Evolutionary conservation across 495 filamentous ascomycete genomes (phyloP).

Genomic region (Tetracladium marchalianum): DNA sequence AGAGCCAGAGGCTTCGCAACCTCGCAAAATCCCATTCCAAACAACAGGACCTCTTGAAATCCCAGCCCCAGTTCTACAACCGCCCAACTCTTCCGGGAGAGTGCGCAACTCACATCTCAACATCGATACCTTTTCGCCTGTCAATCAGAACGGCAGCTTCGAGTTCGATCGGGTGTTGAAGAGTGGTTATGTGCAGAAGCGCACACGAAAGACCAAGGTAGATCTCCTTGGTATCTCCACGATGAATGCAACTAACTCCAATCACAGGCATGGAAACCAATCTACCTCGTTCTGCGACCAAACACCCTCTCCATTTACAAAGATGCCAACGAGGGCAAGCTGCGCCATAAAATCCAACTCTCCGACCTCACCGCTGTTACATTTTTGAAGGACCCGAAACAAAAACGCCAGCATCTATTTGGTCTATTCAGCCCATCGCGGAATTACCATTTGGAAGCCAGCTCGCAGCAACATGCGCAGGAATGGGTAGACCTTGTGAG

Average conservation of each 20-base stretch:
- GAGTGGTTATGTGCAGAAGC: conserved; percentile 72
- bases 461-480: conserved; percentile 61
- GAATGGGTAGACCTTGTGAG: conserved; percentile 84
- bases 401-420: conserved; percentile 70
- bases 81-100: conserved; percentile 9
- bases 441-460: conserved; percentile 82
- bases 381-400: conserved; percentile 77
- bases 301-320: conserved; percentile 95
- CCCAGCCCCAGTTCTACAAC: conserved; percentile 8
- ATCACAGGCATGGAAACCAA: conserved; percentile 70
- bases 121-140: conserved; percentile 58
- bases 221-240: conserved; percentile 9
- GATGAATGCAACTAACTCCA: conserved; percentile 25
- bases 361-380: conserved; percentile 89
- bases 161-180: conserved; percentile 91
- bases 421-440: conserved; percentile 86
- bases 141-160: conserved; percentile 93
- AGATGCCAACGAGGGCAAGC: conserved; percentile 76
- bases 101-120: conserved; percentile 43
- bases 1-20: conserved; percentile 11
- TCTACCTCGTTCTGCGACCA: conserved; percentile 83
- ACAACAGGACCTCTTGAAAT: conserved; percentile 9
- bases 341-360: conserved; percentile 77
- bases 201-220: conserved; percentile 92
- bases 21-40: conserved; percentile 17